Base-by-base conservation (phyloP, 1,284 basidiomycete genomes). In the Meripilus lineatus region DNA sequence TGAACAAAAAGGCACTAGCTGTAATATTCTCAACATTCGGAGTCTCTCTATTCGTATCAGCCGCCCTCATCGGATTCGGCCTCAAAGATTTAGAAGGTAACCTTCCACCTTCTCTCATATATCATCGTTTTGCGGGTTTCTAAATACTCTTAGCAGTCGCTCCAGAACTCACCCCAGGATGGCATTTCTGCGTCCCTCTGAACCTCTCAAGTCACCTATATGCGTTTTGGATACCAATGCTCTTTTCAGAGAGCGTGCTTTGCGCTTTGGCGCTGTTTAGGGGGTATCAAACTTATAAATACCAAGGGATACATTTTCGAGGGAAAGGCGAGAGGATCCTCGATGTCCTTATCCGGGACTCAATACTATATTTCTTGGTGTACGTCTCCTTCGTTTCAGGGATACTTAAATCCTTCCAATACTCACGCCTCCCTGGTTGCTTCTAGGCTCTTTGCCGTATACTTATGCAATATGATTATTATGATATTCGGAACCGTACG, bases 191-290 rank as follows among this genome's bases (percentile, higher is more conserved):
- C 54, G 48, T 67, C 1, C 68, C 72, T 3, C 38, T 46, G 8
- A 54, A 59, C 20, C 52, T 75, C 2, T 63, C 71, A 4, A 35
- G 47, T 3, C 61, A 68, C 33, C 75, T 79, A 55, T 79, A 68
- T 50, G 61, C 68, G n/a, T 80, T 77, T 55, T 81, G 79, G 79
- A 70, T 80, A 34, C 78, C 79, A 1, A 69, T 79, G 47, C 62
- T 81, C 11, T 55, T 63, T 1, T 78, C 74, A 25, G 79, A 80
- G 51, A 69, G 61, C 44, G 54, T 80, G 1, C 62, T 80, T 0
- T 79, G 75, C 47, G 55, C 49, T 2, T 59, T 81, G 39, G 77
- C 76, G 1, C 54, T 79, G 15, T 59, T 64, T 39, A 67, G 71
- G 28, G 77, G 74, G 1, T 66, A 74, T 45, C 65, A 69, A 44